Evolutionary conservation across 192 early-diverging fungal genomes (phyloP), one percentile per base, ranked within the genome.

Genomic region (Phlyctochytrium planicorne): DNA sequence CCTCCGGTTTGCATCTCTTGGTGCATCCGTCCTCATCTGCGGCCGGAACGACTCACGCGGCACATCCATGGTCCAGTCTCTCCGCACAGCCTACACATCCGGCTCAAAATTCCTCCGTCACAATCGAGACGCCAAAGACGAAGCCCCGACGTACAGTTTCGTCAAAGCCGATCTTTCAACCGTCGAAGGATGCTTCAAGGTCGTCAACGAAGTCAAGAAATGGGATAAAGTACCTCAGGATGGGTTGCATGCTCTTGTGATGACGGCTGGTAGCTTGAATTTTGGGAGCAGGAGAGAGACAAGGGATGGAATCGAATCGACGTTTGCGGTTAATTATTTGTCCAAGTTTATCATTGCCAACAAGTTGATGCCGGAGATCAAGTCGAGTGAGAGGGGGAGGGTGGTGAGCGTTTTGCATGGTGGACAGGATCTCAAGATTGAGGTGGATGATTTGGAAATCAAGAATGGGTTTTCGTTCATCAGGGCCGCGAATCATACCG

Each of bases 321-420:
- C 69, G 16, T 65, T 71, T 57, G 69, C 69, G 35, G 50, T 71
- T 10, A 71, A 71, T 56, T 64, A 55, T 32, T 62, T 71, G 0
- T 65, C 62, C 62, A 71, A 71, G 62, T 55, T 59, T 37, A 24
- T 35, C 17, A 56, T 71, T 23, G 55, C 59, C 32, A 53, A 56
- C 52, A 14, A 30, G 20, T 62, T 71, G 14, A 17, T 65, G 17
- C 62, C 69, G 2, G 10, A 32, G 20, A 25, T 65, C 14, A 2
- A 59, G 27, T 14, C 27, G 6, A 34, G 23, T 1, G 1, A 6
- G 20, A 30, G 36, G 27, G 14, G 33, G 10, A 59, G 68, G 23
- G 61, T 63, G 17, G 69, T 71, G 1, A 64, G 53, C 1, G 55
- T 71, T 3, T 30, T 65, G 63, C 29, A 14, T 33, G 60, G 20